Percentiles rank a stretch among this genome's conserved stretches.
phyloP scores from a whole-genome alignment of 1,139 yeast genomes.

The Pneumocystis jirovecii region DNA sequence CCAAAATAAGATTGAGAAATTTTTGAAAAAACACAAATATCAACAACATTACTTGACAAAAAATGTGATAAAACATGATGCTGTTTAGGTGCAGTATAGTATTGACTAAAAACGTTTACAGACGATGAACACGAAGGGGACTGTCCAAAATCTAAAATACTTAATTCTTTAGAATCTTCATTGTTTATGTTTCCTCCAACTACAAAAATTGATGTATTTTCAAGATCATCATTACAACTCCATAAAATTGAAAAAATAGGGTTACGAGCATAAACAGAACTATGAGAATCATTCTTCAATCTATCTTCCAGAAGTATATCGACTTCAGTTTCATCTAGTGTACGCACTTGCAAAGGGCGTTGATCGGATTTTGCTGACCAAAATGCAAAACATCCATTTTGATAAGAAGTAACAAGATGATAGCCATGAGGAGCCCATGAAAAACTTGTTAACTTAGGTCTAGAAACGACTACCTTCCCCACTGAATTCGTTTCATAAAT shows the following conservation, averaged over 20 bases:
- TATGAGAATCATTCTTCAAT: conserved; percentile 7
- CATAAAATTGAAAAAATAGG: conserved; percentile 38
- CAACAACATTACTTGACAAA: conserved; percentile 27
- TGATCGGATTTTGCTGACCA: conserved; percentile 82
- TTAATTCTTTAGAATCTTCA: conserved; percentile 40
- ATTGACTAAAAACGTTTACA: conserved; percentile 64
- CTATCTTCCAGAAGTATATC: conserved; percentile 33
- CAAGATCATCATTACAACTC: conserved; percentile 59
- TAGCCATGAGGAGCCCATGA: conserved; percentile 88
- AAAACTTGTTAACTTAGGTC: conserved; percentile 45
- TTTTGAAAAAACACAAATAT: conserved; percentile 39
- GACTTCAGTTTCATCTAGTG: conserved; percentile 49
- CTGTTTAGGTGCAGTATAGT: conserved; percentile 51
- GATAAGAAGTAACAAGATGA: conserved; percentile 63
- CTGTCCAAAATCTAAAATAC: conserved; percentile 60
- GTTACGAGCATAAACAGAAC: conserved; percentile 19
- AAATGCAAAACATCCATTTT: conserved; percentile 70
- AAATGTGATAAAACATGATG: conserved; percentile 40
- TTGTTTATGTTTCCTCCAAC: conserved; percentile 48
- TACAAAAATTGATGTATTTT: conserved; percentile 55
- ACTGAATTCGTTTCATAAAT: conserved; percentile 39
- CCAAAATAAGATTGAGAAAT: conserved; percentile 52
- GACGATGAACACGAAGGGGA: conserved; percentile 63
- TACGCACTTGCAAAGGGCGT: conserved; percentile 53
- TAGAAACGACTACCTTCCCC: conserved; percentile 20